phyloP scores from a whole-genome alignment of 306 rosid genomes.

The Rosa persica region DNA sequence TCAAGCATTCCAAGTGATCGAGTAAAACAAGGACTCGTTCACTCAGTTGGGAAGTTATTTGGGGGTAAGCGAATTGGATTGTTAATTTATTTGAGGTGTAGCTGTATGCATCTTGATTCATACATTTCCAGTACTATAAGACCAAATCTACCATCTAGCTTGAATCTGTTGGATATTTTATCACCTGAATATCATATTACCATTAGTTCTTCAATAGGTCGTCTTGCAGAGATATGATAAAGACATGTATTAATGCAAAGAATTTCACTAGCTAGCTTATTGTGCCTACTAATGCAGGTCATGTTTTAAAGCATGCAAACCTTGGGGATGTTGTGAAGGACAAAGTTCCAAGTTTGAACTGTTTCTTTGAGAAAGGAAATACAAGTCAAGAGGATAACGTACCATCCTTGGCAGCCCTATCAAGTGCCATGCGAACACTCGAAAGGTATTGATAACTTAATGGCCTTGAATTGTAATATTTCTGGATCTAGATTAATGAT shows the following conservation, averaged over 20 bases:
- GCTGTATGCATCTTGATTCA: background rate
- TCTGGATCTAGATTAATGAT: conserved; percentile 8
- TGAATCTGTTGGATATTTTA: background rate
- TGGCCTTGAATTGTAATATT: conserved; percentile 11
- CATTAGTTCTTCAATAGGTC: background rate
- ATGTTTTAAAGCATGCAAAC: conserved; percentile 53
- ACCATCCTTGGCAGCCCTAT: conserved; percentile 81
- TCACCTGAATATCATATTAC: background rate
- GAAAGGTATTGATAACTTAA: conserved; percentile 48
- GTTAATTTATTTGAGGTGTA: background rate
- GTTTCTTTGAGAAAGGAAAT: conserved; percentile 47
- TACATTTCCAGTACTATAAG: background rate
- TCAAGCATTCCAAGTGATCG: conserved; percentile 56
- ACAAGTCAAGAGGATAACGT: conserved; percentile 48
- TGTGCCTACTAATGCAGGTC: conserved; percentile 45
- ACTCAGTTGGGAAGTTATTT: conserved; percentile 57
- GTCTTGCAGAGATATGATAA: background rate
- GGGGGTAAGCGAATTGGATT: conserved; percentile 54
- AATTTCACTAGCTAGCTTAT: background rate
- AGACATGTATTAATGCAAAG: background rate
- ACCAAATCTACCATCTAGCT: background rate
- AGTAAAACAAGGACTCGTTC: conserved; percentile 33
- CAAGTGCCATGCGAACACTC: conserved; percentile 66
- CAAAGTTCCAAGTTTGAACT: conserved; percentile 67
- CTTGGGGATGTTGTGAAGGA: conserved; percentile 67